Percentiles rank a stretch among this genome's conserved stretches.
These are phyloP conservation scores for Hypomontagnella submonticulosa DNA, from an alignment of 495 filamentous ascomycete genomes.

Conservation along the genomic window DNA sequence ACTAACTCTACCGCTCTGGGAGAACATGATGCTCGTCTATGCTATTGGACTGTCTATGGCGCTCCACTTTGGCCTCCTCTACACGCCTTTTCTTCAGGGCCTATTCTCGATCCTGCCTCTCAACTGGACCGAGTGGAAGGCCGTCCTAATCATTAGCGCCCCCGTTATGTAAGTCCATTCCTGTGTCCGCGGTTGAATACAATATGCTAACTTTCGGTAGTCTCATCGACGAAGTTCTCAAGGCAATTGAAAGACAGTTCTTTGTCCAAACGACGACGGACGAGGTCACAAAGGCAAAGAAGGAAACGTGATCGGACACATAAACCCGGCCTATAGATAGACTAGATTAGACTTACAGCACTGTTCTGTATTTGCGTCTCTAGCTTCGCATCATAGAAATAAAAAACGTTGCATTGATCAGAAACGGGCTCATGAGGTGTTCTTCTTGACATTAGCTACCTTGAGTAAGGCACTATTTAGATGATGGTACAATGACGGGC, in stretches of 20 bases:
- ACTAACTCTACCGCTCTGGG: conserved; percentile 90
- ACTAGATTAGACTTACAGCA: conserved; percentile 42
- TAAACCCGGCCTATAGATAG: conserved; percentile 39
- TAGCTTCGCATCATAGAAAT: conserved; percentile 13
- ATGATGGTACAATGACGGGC: conserved; percentile 37
- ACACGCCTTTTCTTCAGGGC: conserved; percentile 86
- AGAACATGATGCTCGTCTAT: conserved; percentile 97
- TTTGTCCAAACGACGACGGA: conserved; percentile 55
- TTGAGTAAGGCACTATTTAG: conserved; percentile 20
- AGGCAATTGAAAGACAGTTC: conserved; percentile 77
- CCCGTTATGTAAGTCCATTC: conserved; percentile 86
- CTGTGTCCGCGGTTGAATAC: background rate
- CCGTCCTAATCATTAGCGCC: conserved; percentile 86
- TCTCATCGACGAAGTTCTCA: conserved; percentile 89
- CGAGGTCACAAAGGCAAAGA: conserved; percentile 53
- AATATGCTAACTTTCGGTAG: conserved; percentile 63
- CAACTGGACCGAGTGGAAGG: conserved; percentile 91
- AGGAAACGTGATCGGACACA: conserved; percentile 47
- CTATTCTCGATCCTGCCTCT: conserved; percentile 94
- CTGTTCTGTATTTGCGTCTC: conserved; percentile 21
- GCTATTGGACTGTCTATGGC: conserved; percentile 95
- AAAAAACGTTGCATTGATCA: conserved; percentile 27
- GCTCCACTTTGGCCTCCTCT: conserved; percentile 93
- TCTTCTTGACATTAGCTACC: conserved; percentile 17
- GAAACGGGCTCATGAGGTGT: conserved; percentile 3